Conservation (phyloP, 202 grass and related monocot genomes). For the Bolboschoenoplectus hybrid region DNA sequence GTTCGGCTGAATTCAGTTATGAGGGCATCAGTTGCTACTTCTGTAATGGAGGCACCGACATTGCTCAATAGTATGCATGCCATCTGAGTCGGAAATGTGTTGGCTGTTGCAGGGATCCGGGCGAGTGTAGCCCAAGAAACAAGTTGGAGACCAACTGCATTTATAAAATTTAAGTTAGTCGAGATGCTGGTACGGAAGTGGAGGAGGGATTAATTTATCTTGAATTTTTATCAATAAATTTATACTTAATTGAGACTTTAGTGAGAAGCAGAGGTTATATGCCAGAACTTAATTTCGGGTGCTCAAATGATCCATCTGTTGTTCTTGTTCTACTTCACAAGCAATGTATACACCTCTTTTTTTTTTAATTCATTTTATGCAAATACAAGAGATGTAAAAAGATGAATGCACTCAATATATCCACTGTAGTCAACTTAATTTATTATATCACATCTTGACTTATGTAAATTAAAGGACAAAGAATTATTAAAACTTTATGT, state of each 20-base stretch:
- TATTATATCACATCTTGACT: background rate
- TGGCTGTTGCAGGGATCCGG: constrained; percentile 46
- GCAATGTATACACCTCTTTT: background rate
- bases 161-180: constrained; percentile 18
- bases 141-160: constrained; percentile 75
- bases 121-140: constrained; percentile 81
- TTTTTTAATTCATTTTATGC: background rate
- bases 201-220: background rate
- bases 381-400: background rate
- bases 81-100: constrained; percentile 68
- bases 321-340: background rate
- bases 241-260: background rate
- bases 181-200: background rate
- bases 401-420: background rate
- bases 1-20: constrained; percentile 74
- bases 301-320: background rate
- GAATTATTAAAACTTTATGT: background rate
- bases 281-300: background rate
- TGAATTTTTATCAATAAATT: background rate
- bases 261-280: background rate
- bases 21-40: constrained; percentile 89
- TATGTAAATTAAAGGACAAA: background rate
- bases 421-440: background rate
- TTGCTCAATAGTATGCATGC: constrained; percentile 85
- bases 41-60: constrained; percentile 75